phyloP scores from a whole-genome alignment of 2,329 filamentous ascomycete genomes.

The Verticillium albo-atrum region DNA sequence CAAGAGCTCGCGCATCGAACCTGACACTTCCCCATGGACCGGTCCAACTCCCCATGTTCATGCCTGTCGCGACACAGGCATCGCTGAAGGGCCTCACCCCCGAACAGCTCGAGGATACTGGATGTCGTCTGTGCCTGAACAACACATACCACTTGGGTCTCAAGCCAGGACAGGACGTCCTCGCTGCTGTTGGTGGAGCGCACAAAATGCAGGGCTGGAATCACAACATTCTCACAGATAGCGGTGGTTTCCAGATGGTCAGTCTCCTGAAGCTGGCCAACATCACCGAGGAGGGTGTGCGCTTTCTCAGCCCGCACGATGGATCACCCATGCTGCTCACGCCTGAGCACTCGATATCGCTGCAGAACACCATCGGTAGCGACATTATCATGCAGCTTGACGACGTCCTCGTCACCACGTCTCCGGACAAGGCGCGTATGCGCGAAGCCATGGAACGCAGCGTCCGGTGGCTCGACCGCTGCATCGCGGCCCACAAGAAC shows the following conservation, averaged over 20 bases:
- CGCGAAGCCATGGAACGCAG: slow-evolving; percentile 92
- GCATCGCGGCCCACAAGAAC: slow-evolving; percentile 83
- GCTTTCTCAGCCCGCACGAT: slow-evolving; percentile 94
- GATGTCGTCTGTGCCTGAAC: slow-evolving; percentile 88
- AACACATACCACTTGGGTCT: slow-evolving; percentile 97
- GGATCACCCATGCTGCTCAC: slow-evolving; percentile 94
- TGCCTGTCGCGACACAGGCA: slow-evolving; percentile 97
- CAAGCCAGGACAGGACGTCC: slow-evolving; percentile 86
- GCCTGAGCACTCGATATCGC: slow-evolving; percentile 90
- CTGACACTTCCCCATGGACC: slow-evolving; percentile 87
- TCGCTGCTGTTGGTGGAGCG: slow-evolving; percentile 84
- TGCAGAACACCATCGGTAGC: slow-evolving; percentile 95
- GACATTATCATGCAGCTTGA: slow-evolving; percentile 99
- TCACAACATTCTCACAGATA: slow-evolving; percentile 87
- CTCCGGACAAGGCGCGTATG: slow-evolving; percentile 82
- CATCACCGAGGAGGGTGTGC: slow-evolving; percentile 92
- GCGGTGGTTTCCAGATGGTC: slow-evolving; percentile 95
- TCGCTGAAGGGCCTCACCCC: slow-evolving; percentile 93
- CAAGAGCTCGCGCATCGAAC: slow-evolving; percentile 84
- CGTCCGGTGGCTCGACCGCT: slow-evolving; percentile 92
- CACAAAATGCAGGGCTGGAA: slow-evolving; percentile 95
- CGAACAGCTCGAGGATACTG: slow-evolving; percentile 83
- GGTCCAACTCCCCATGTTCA: slow-evolving; percentile 89
- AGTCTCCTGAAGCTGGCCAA: slow-evolving; percentile 89
- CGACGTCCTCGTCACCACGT: slow-evolving; percentile 95